These are phyloP conservation scores for Fusarium staphyleae DNA, from an alignment of 2,329 filamentous ascomycete genomes.

Conservation along the genomic window DNA sequence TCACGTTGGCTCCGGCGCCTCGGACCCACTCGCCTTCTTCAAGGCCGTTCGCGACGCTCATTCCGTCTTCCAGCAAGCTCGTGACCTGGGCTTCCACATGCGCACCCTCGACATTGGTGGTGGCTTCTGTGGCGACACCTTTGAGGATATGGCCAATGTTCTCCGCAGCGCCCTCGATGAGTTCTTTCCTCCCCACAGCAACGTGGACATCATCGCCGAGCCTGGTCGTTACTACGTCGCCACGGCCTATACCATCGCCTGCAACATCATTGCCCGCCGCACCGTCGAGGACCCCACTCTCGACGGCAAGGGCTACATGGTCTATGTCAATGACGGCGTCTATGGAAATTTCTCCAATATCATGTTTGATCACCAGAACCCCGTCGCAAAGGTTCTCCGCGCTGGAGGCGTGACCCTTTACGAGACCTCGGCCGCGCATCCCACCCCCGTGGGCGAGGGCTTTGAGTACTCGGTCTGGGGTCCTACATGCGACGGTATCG, in stretches of 20 bases:
- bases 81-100: conserved; percentile 77
- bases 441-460: conserved; percentile 55
- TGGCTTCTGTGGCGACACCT: conserved; percentile 89
- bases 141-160: conserved; percentile 86
- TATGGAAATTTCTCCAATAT: conserved; percentile 99
- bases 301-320: conserved; percentile 82
- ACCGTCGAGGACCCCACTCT: conserved; percentile 77
- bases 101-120: conserved; percentile 93
- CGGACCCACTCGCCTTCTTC: conserved; percentile 88
- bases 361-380: conserved; percentile 98
- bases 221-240: conserved; percentile 97
- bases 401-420: conserved; percentile 65
- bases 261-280: conserved; percentile 94
- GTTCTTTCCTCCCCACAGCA: conserved; percentile 77
- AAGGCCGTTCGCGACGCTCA: conserved; percentile 92
- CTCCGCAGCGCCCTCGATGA: conserved; percentile 82
- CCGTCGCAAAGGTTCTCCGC: conserved; percentile 81
- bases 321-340: conserved; percentile 96
- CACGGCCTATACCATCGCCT: conserved; percentile 90
- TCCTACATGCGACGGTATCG: conserved; percentile 96
- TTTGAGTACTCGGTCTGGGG: conserved; percentile 97
- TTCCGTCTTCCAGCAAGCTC: conserved; percentile 85
- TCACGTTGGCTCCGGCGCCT: conserved; percentile 95
- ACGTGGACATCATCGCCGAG: conserved; percentile 89
- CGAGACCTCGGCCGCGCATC: conserved; percentile 59